Evolutionary conservation across 2,329 filamentous ascomycete species (phyloP).

Genomic region (Aspergillus novofumigatus): DNA sequence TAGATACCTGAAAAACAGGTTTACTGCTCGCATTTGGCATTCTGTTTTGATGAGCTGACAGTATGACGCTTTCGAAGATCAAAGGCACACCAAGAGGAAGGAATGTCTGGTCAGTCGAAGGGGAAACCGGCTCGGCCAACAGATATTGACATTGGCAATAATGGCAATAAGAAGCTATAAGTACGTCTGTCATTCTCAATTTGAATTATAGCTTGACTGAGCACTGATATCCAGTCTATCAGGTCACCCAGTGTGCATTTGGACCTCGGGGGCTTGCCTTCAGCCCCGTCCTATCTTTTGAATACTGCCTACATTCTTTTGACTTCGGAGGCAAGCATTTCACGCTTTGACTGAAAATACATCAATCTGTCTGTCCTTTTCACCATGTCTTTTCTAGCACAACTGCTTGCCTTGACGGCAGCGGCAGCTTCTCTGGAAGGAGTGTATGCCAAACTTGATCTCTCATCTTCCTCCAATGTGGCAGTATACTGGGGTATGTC

Average conservation of each 20-base stretch:
- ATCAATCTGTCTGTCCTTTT: neutral
- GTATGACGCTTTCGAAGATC: neutral
- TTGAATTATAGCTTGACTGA: neutral
- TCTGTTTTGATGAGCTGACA: neutral
- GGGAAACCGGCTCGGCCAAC: neutral
- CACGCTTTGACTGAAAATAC: neutral
- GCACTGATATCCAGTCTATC: neutral
- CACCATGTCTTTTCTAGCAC: conserved; percentile 26
- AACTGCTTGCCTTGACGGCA: conserved; percentile 21
- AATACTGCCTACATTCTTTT: neutral
- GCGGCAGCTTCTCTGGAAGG: conserved; percentile 28
- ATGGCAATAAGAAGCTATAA: neutral
- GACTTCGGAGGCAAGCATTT: neutral
- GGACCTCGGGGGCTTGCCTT: neutral
- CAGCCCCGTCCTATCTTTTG: neutral
- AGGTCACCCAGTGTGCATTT: neutral
- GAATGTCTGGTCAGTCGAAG: neutral
- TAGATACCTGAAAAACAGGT: neutral
- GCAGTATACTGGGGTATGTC: conserved; percentile 61
- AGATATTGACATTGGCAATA: neutral
- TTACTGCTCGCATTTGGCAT: neutral
- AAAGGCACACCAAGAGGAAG: neutral
- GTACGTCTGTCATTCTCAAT: neutral
- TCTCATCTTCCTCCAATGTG: conserved; percentile 50
- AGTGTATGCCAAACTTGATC: conserved; percentile 40